Percentiles rank a stretch among this genome's conserved stretches.
These are phyloP conservation scores for Aspergillus sp. DNA, from an alignment of 2,329 filamentous ascomycete genomes.

Conservation along the genomic window DNA sequence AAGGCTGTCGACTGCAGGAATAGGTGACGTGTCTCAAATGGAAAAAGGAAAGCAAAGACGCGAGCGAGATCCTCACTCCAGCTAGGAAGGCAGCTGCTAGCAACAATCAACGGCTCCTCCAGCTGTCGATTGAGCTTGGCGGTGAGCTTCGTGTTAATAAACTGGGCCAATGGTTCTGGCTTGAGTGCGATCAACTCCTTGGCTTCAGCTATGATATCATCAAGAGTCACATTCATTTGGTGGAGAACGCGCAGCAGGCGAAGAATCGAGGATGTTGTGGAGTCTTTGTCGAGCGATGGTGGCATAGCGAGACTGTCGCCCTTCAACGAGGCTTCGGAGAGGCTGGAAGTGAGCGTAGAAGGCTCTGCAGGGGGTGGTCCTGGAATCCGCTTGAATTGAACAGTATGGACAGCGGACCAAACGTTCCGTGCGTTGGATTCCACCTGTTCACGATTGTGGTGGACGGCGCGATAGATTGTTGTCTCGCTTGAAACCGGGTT, in stretches of 20 bases:
- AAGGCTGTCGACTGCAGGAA: slow-evolving; percentile 98
- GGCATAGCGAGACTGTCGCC: slow-evolving; percentile 62
- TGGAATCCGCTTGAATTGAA: slow-evolving; percentile 82
- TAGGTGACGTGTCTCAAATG: slow-evolving; percentile 93
- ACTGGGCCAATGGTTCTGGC: slow-evolving; percentile 81
- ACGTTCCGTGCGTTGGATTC: slow-evolving; percentile 68
- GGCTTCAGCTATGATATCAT: slow-evolving; percentile 80
- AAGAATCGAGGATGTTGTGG: slow-evolving; percentile 80
- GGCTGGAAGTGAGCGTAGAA: slow-evolving; percentile 53
- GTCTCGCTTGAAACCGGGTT: slow-evolving; percentile 85
- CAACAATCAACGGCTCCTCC: slow-evolving; percentile 93
- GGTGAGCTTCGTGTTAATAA: slow-evolving; percentile 97
- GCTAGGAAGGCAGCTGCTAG: slow-evolving; percentile 88
- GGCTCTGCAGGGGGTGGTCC: slow-evolving; percentile 76
- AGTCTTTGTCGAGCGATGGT: slow-evolving; percentile 74
- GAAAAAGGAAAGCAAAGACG: slow-evolving; percentile 93
- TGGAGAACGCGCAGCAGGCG: slow-evolving; percentile 85
- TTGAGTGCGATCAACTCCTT: slow-evolving; percentile 67
- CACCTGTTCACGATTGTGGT: slow-evolving; percentile 59
- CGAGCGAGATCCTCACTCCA: slow-evolving; percentile 96
- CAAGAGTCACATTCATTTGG: slow-evolving; percentile 85
- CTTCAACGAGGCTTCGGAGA: slow-evolving; percentile 46
- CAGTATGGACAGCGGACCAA: slow-evolving; percentile 84
- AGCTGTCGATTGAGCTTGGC: slow-evolving; percentile 96
- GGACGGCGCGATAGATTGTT: slow-evolving; percentile 91